Evolutionary conservation across 2,329 filamentous ascomycete species (phyloP), one percentile per base, ranked within the genome.

Genomic region (Epichloe sylvatica): DNA sequence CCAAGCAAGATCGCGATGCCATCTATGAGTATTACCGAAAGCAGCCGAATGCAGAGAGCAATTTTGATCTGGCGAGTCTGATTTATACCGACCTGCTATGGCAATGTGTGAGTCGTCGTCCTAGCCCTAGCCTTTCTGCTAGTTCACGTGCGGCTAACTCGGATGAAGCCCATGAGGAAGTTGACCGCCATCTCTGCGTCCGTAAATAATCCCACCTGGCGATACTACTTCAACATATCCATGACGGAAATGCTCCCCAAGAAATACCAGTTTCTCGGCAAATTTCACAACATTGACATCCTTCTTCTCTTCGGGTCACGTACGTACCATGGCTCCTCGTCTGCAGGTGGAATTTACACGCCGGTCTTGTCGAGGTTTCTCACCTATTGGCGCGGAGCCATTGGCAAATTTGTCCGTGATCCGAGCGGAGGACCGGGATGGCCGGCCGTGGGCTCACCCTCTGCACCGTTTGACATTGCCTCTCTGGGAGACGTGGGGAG

Each of bases 31-130:
- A 49, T 4, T 63, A 62, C 33, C 49, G 41, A 12, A 49, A 33
- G 1, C 51, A 55, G 19, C 17, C 50, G 1, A 25, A 36, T 11
- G 8, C 59, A 9, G 30, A 49, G 25, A 52, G 46, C 3, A 52
- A 59, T 3, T 62, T 61, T 52, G 61, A 62, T 7, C 11, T 60
- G 8, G 57, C 56, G 1, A 45, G 57, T 1, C 56, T 56, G 11
- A 59, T 62, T 4, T 57, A 57, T 7, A 62, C 59, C 2, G 61
- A 62, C 25, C 59, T 54, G n/a, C 11, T 58, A 11, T 59, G 53
- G 54, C 55, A 59, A 45, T 61, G 58, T 48, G 60, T 60, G 57
- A 53, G 58, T 57, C 4, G 13, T 50, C 3, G 15, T 17, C n/a
- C 9, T 19, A n/a, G 3, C 1, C 21, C 33, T 40, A 6, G 17